Conservation (phyloP, 23 red algal genomes). For the Chondrus crispus region DNA sequence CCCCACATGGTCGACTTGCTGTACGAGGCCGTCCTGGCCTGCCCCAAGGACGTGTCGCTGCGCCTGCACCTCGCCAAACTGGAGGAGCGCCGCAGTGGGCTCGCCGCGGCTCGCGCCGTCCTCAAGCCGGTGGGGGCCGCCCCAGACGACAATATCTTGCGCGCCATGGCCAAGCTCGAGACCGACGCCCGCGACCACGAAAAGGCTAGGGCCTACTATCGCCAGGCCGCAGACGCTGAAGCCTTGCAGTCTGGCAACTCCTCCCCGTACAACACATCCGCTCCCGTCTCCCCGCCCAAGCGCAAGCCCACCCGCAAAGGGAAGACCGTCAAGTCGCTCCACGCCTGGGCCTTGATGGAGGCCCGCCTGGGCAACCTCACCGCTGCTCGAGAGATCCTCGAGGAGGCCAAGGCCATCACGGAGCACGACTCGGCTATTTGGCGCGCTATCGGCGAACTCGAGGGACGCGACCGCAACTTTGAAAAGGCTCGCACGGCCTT, state of each 20-base stretch:
- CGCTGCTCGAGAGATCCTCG: constrained; percentile 8
- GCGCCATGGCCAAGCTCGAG: constrained; percentile 13
- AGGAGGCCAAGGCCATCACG: neutral
- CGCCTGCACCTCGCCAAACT: constrained; percentile 8
- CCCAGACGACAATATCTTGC: neutral
- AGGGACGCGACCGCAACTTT: constrained; percentile 27
- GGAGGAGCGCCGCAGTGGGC: constrained; percentile 4
- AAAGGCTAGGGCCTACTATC: neutral
- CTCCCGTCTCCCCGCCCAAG: neutral
- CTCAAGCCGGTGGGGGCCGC: neutral
- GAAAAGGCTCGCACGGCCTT: constrained; percentile 33
- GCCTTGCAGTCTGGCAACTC: neutral
- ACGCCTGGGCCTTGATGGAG: constrained; percentile 65
- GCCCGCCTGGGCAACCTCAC: neutral
- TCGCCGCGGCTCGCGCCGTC: neutral
- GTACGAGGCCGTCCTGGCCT: neutral
- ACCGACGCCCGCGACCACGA: neutral
- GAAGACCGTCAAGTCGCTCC: constrained; percentile 45
- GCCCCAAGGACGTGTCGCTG: neutral
- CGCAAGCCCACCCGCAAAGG: neutral
- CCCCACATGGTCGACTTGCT: neutral
- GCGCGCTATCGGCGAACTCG: constrained; percentile 41
- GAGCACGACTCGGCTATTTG: constrained; percentile 23
- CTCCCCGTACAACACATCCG: neutral
- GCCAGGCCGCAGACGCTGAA: constrained; percentile 43